These are phyloP conservation scores for Hygrophila difformis DNA, from an alignment of 257 asterid species.

Conservation along the genomic window DNA sequence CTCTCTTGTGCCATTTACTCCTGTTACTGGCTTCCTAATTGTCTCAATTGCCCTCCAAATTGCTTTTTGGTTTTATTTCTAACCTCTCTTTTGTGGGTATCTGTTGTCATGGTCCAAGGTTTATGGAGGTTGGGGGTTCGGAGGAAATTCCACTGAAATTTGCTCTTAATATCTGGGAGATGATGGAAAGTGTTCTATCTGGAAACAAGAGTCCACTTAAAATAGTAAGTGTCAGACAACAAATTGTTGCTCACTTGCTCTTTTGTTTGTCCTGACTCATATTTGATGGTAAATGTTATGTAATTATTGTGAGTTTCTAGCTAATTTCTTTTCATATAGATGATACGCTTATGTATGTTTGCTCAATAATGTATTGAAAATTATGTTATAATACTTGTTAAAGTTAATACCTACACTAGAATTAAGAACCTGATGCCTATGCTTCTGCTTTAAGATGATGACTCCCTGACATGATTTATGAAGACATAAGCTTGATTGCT, in stretches of 20 bases:
- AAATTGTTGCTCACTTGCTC: slow-evolving; percentile 4
- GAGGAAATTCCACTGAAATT: slow-evolving; percentile 62
- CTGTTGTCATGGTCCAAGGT: slow-evolving; percentile 35
- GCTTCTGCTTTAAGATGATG: too few species aligned
- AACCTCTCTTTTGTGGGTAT: slow-evolving; percentile 14
- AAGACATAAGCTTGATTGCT: too few species aligned
- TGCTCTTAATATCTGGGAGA: slow-evolving; percentile 54
- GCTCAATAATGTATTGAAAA: too few species aligned
- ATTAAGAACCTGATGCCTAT: too few species aligned
- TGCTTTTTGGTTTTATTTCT: slow-evolving; percentile 12
- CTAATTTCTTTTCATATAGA: too few species aligned
- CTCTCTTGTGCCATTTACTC: slow-evolving; percentile 4
- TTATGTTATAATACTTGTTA: too few species aligned
- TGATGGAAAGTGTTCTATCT: slow-evolving; percentile 32
- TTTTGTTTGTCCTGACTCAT: too few species aligned
- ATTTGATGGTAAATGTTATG: too few species aligned
- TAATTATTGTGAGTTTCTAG: too few species aligned
- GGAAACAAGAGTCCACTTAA: slow-evolving; percentile 27
- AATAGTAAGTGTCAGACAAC: slow-evolving; percentile 31
- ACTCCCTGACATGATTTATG: too few species aligned
- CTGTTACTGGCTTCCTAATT: slow-evolving; percentile 1
- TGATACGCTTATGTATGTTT: too few species aligned
- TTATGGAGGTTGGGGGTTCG: slow-evolving; percentile 42
- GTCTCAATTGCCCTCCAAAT: slow-evolving; percentile 2
- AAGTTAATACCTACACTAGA: too few species aligned